Conservation (phyloP, 306 rosid species). For the Dryas alaskensis region DNA sequence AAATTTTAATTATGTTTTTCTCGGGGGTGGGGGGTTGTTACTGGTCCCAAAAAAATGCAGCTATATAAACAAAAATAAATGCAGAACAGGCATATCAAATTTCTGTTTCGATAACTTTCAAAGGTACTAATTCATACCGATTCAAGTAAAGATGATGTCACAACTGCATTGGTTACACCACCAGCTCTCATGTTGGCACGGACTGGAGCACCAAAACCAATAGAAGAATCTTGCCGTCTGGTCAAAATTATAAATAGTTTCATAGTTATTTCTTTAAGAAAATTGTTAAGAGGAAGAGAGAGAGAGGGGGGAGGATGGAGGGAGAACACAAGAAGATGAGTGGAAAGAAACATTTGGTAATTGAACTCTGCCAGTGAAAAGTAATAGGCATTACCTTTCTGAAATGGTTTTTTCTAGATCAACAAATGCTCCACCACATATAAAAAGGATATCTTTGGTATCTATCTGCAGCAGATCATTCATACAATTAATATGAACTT, state of each 20-base stretch:
- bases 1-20: no score
- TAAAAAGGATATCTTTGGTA: slow-evolving; percentile 89
- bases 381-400: slow-evolving; percentile 60
- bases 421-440: slow-evolving; percentile 94
- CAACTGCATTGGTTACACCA: slow-evolving; percentile 55
- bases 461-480: slow-evolving; percentile 66
- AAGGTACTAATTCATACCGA: slow-evolving; percentile 49
- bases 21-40: neutral
- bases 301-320: no score
- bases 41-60: neutral
- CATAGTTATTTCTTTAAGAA: slow-evolving; percentile 9
- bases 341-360: neutral
- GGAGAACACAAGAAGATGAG: neutral
- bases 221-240: slow-evolving; percentile 97
- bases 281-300: slow-evolving; percentile 4
- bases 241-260: slow-evolving; percentile 24
- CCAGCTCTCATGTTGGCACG: slow-evolving; percentile 90
- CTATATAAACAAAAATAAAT: neutral
- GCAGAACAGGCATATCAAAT: slow-evolving; percentile 1
- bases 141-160: slow-evolving; percentile 87
- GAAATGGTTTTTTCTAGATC: slow-evolving; percentile 97
- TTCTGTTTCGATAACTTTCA: slow-evolving; percentile 16
- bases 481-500: slow-evolving; percentile 11
- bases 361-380: slow-evolving; percentile 2
- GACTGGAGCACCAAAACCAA: slow-evolving; percentile 95